Conservation (phyloP, 2,329 filamentous ascomycete genomes). For the Fusarium illudens region DNA sequence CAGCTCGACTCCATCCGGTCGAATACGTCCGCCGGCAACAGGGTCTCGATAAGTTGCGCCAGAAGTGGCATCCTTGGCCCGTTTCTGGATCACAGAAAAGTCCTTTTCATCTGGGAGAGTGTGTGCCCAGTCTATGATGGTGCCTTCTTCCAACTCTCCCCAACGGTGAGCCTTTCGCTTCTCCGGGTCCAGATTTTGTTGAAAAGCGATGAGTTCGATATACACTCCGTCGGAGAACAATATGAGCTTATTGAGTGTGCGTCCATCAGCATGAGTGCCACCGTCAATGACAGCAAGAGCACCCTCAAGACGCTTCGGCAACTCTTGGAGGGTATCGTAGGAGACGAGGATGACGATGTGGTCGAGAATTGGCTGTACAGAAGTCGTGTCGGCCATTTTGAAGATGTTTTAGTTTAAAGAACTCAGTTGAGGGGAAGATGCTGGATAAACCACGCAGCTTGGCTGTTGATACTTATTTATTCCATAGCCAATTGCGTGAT, state of each 20-base stretch:
- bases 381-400: background rate
- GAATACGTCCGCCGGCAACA: constrained; percentile 17
- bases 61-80: background rate
- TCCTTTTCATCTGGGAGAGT: constrained; percentile 14
- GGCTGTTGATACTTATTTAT: background rate
- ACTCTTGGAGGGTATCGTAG: constrained; percentile 9
- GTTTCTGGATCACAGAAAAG: constrained; percentile 8
- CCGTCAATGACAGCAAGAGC: constrained; percentile 23
- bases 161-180: constrained; percentile 19
- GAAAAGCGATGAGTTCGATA: constrained; percentile 30
- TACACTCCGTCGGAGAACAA: constrained; percentile 21
- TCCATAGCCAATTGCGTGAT: constrained; percentile 23
- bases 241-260: constrained; percentile 22
- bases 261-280: constrained; percentile 19
- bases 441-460: background rate
- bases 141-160: constrained; percentile 18
- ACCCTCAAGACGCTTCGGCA: constrained; percentile 2
- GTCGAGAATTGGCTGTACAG: constrained; percentile 6
- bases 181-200: constrained; percentile 15
- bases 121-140: constrained; percentile 24
- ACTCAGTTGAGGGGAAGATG: background rate
- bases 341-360: constrained; percentile 26
- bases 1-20: constrained; percentile 22
- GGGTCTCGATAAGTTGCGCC: background rate
- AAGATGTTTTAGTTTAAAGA: fast-evolving